Evolutionary conservation across 2,329 filamentous ascomycete species (phyloP).

Genomic region (Monosporascus sp.): DNA sequence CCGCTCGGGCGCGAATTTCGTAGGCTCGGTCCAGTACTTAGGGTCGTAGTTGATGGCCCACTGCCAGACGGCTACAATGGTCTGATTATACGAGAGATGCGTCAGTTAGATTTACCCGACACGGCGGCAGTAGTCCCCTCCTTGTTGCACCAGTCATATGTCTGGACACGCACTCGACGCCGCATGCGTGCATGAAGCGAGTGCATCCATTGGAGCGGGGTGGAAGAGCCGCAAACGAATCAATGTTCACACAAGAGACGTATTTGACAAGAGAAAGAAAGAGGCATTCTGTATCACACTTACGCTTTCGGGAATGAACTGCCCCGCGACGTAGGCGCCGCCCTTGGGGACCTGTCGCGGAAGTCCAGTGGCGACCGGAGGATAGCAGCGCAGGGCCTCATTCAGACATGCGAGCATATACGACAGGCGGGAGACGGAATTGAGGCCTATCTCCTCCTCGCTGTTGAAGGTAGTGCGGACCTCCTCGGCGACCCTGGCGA

Average conservation of each 20-base stretch:
- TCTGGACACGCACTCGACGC: too few relatives aligned
- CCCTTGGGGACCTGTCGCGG: slow-evolving; percentile 20
- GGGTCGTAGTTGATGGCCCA: slow-evolving; percentile 30
- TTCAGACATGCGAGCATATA: slow-evolving; percentile 39
- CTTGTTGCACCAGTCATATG: too few relatives aligned
- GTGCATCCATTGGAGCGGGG: neutral
- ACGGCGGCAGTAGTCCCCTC: too few relatives aligned
- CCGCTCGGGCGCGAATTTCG: slow-evolving; percentile 35
- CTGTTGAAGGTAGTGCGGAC: slow-evolving; percentile 31
- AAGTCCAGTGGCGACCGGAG: slow-evolving; percentile 23
- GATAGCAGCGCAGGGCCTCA: slow-evolving; percentile 38
- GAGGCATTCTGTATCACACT: slow-evolving; percentile 4
- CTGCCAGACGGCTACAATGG: slow-evolving; percentile 32
- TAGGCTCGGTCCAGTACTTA: slow-evolving; percentile 31
- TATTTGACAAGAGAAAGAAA: neutral
- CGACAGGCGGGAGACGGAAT: slow-evolving; percentile 24
- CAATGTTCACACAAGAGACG: too few relatives aligned
- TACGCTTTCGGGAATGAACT: slow-evolving; percentile 21
- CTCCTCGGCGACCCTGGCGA: slow-evolving; percentile 32
- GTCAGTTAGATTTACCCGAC: slow-evolving; percentile 4
- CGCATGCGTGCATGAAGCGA: neutral
- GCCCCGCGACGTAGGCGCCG: slow-evolving; percentile 19
- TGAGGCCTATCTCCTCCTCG: slow-evolving; percentile 34
- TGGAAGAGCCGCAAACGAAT: too few relatives aligned
- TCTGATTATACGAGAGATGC: slow-evolving; percentile 16